Evolutionary conservation across 1,139 yeast species (phyloP).

Genomic region (Yamadazyma dushanensis): DNA sequence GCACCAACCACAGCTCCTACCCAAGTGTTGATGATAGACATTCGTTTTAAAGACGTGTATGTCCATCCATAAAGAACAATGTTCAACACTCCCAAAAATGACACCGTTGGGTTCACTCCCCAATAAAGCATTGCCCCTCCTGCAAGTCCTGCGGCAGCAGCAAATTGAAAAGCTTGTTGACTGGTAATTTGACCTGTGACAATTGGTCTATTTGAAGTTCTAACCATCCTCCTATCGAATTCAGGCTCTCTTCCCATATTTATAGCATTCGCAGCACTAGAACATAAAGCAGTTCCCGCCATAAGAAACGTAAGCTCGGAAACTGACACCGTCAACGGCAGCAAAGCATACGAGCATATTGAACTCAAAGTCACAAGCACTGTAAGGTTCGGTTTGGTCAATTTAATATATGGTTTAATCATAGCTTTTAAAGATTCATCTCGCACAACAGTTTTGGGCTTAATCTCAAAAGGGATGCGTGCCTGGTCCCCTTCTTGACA

Average conservation of each 20-base stretch:
- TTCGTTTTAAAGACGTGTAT: conserved; percentile 87
- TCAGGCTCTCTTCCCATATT: conserved; percentile 97
- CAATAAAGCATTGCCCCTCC: conserved; percentile 70
- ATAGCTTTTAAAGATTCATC: conserved; percentile 27
- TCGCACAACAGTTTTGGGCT: conserved; percentile 24
- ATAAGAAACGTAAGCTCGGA: conserved; percentile 71
- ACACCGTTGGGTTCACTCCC: conserved; percentile 88
- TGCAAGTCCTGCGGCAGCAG: conserved; percentile 65
- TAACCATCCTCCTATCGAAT: conserved; percentile 81
- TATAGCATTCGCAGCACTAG: conserved; percentile 94
- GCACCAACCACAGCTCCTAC: conserved; percentile 98
- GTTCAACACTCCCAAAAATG: conserved; percentile 72
- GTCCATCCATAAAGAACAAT: conserved; percentile 84
- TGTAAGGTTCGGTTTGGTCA: conserved; percentile 87
- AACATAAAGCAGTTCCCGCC: conserved; percentile 80
- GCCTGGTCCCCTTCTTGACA: conserved; percentile 36
- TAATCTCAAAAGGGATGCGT: conserved; percentile 62
- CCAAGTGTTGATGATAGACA: conserved; percentile 90
- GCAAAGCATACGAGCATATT: conserved; percentile 89
- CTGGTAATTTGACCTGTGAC: conserved; percentile 81
- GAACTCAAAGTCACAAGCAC: conserved; percentile 87
- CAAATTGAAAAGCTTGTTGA: conserved; percentile 75
- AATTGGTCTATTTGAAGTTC: conserved; percentile 89
- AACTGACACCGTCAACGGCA: conserved; percentile 77
- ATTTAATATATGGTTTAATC: conserved; percentile 64